phyloP scores from a whole-genome alignment of 345 rosid species.

The Pistacia vera region DNA sequence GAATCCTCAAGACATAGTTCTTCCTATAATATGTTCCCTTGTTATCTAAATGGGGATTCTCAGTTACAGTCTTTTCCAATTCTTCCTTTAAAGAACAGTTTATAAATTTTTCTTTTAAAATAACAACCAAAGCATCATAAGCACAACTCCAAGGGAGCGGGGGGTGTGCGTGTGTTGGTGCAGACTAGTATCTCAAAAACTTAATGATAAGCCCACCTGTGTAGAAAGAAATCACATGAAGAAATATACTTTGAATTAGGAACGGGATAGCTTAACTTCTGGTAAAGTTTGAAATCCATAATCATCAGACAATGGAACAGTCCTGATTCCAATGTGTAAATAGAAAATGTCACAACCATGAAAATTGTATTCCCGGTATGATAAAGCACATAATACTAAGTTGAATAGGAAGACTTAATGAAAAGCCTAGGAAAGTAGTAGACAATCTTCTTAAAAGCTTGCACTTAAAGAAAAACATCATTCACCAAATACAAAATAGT shows the following conservation, averaged over 20 bases:
- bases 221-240: background rate
- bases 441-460: background rate
- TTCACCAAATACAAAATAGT: background rate
- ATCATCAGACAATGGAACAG: background rate
- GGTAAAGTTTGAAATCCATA: background rate
- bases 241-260: background rate
- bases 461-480: background rate
- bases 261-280: background rate
- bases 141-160: background rate
- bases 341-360: background rate
- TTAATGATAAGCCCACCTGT: background rate
- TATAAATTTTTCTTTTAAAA: background rate
- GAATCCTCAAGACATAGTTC: background rate
- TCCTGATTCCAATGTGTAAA: background rate
- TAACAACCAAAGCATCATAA: background rate
- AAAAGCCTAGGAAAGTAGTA: background rate
- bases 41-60: background rate
- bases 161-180: too few relatives aligned
- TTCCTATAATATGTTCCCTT: slow-evolving; percentile 1
- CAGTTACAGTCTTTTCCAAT: background rate
- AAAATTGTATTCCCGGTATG: background rate
- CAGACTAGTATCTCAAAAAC: slow-evolving; percentile 8
- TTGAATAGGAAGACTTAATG: background rate
- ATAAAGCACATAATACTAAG: background rate
- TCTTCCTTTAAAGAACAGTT: background rate